phyloP scores from a whole-genome alignment of 108 stramenopile genomes.

The Nitzschia sp. region DNA sequence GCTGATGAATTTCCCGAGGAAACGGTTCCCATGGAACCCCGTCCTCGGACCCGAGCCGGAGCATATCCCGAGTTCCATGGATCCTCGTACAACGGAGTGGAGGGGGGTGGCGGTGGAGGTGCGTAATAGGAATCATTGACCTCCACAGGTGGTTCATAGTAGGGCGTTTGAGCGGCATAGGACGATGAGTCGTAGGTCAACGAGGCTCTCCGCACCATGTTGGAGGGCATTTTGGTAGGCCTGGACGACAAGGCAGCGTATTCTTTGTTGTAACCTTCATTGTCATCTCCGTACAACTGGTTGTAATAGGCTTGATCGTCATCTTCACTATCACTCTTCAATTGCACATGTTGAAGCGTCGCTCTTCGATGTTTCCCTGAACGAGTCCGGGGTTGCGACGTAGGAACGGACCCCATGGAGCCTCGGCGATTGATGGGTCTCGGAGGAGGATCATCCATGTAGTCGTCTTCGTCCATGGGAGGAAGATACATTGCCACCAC shows the following conservation, averaged over 20 bases:
- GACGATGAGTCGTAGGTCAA: neutral
- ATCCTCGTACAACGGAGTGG: neutral
- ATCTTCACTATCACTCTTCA: neutral
- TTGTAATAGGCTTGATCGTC: neutral
- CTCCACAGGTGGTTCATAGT: neutral
- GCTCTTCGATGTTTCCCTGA: neutral
- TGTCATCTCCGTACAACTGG: neutral
- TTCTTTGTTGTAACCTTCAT: neutral
- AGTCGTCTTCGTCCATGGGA: neutral
- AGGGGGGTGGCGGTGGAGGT: neutral
- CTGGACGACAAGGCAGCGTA: neutral
- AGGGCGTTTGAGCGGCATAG: neutral
- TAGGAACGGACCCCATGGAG: neutral
- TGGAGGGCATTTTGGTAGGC: slow-evolving; percentile 2
- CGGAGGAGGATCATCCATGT: neutral
- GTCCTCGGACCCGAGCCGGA: neutral
- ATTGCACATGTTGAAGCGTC: neutral
- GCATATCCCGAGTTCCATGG: neutral
- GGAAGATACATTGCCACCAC: too few relatives aligned
- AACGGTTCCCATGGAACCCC: neutral
- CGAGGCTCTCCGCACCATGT: slow-evolving; percentile 1
- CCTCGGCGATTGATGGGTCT: neutral
- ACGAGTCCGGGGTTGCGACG: neutral
- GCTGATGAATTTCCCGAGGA: neutral
- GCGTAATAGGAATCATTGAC: neutral